Evolutionary conservation across 2,329 filamentous ascomycete genomes (phyloP).

Genomic region (Apiospora kogelbergensis): DNA sequence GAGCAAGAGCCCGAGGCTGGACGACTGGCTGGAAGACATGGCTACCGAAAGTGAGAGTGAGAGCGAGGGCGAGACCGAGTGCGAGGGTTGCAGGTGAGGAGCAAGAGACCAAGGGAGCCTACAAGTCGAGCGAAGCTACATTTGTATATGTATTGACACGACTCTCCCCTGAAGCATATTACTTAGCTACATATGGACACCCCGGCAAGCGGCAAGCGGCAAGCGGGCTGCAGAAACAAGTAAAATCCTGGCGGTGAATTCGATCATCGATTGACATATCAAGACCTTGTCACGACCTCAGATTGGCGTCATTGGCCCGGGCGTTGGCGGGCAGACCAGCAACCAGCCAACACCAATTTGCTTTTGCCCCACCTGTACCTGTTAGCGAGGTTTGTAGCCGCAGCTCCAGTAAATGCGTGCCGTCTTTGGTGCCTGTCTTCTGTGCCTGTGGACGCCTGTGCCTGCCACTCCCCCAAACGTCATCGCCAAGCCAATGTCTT

Average conservation of each 20-base stretch:
- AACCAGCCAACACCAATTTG: background rate
- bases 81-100: background rate
- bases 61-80: background rate
- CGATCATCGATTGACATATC: background rate
- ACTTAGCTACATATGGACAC: background rate
- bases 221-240: background rate
- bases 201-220: background rate
- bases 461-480: background rate
- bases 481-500: background rate
- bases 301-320: conserved; percentile 12
- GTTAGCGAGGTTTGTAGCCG: background rate
- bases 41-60: background rate
- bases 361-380: background rate
- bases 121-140: background rate
- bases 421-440: background rate
- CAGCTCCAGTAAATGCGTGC: background rate
- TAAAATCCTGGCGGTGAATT: background rate
- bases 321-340: background rate
- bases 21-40: background rate
- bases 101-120: background rate
- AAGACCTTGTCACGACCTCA: too few relatives aligned
- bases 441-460: too few relatives aligned
- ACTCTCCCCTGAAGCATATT: background rate
- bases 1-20: background rate
- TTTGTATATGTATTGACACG: background rate